Evolutionary conservation across 179 eudicot species (phyloP), one percentile per base, ranked within the genome.

Genomic region (Heliamphora pulchella): DNA sequence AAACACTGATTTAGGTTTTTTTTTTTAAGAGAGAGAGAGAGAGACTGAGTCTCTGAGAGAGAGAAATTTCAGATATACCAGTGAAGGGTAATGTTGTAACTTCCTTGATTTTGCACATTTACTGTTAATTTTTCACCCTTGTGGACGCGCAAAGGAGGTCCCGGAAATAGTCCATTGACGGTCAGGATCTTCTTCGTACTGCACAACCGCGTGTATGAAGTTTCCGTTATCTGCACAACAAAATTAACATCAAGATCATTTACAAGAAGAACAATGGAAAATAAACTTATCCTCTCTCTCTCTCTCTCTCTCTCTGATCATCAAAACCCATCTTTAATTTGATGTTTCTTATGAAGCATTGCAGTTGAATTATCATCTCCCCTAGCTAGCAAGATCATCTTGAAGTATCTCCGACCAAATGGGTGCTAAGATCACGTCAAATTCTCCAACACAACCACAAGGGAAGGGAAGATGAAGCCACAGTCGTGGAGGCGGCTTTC

Each of bases 81-180:
- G 50, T 84, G 87, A 62, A 86, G 43, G 71, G 89, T 86, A 51
- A 86, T 63, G 71, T 82, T 82, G 43, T 82, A 55, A 5, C 11
- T 80, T 8, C 80, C 85, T 2, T 51, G 39, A 51, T 86, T 86
- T 1, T 46, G 31, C 14, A 86, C 82, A 71, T 86, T 80, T 39
- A 86, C 74, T 0, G 70, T 17, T 4, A 84, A 5, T 2, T 79
- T 84, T 8, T 82, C 85, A 11, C 87, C 87, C 22, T 76, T 73
- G 0, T 13, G 78, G 47, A 69, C 86, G 41, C 64, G 71, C 5
- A 84, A 0, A 13, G 83, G 57, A n/a, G 88, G 88, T 14, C 88
- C 88, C 1, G 88, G 86, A 76, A 81, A 86, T 65, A 82, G 58
- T 4, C 88, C 88, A 57, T 86, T 86, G 0, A 86, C 80, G 0